Conservation (phyloP, 192 early-diverging fungal genomes). For the Rhizoclosmatium sp. region DNA sequence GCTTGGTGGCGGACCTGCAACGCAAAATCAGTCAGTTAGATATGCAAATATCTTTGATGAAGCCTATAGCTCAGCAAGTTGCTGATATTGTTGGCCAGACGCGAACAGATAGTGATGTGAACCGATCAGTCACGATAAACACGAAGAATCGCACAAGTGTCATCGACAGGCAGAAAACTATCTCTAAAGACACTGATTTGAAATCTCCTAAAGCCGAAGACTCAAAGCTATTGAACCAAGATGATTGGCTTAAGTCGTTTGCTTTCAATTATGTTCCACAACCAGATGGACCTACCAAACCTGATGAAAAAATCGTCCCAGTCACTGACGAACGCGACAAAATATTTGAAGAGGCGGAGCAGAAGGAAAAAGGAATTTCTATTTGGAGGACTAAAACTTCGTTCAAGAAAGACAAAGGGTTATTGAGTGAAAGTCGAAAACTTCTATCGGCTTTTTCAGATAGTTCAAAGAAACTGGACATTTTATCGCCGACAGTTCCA, state of each 20-base stretch:
- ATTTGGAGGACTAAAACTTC: neutral
- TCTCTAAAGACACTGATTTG: neutral
- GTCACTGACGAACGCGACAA: neutral
- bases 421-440: no score
- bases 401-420: no score
- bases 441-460: no score
- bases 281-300: neutral
- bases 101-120: neutral
- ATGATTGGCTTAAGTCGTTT: neutral
- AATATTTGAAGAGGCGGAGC: slow-evolving; percentile 4
- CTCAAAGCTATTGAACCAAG: neutral
- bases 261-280: neutral
- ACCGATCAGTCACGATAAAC: neutral
- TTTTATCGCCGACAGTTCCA: no score
- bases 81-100: neutral
- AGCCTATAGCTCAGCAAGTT: neutral
- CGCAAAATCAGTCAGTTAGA: neutral
- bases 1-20: neutral
- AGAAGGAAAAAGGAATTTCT: neutral
- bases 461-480: no score
- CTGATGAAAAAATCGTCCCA: neutral
- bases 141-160: neutral
- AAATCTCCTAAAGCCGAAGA: neutral
- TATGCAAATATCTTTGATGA: neutral
- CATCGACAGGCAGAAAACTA: neutral